Conservation (phyloP, 495 filamentous ascomycete genomes). For the Podospora australis region DNA sequence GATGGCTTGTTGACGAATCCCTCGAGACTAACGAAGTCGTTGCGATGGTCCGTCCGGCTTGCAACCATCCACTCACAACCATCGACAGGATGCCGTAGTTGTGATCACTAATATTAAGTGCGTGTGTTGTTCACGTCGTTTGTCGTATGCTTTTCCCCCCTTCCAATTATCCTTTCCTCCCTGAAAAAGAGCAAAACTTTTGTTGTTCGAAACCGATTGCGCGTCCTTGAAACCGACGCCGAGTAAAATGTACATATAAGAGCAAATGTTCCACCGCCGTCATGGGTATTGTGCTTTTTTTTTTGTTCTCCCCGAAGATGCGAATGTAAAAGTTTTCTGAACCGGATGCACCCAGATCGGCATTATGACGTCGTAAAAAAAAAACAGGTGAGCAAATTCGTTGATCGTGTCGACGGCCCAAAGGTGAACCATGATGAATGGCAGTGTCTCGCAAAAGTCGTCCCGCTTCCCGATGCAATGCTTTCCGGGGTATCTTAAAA, state of each 20-base stretch:
- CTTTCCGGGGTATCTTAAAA: conserved; percentile 14
- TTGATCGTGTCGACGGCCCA: neutral
- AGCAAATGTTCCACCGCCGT: conserved; percentile 3
- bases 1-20: neutral
- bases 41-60: neutral
- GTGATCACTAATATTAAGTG: no score
- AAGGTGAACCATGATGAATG: neutral
- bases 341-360: neutral
- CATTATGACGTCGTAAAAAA: neutral
- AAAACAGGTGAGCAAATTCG: neutral
- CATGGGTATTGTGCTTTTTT: conserved; percentile 6
- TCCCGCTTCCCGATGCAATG: conserved; percentile 12
- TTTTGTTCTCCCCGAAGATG: conserved; percentile 2
- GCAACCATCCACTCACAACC: no score
- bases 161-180: neutral
- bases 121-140: neutral
- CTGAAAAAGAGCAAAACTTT: conserved; percentile 14
- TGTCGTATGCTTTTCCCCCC: neutral
- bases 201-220: neutral
- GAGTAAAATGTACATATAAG: conserved; percentile 5
- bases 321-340: neutral
- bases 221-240: neutral
- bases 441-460: conserved; percentile 2
- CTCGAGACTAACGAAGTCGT: neutral
- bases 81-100: no score